A percentile compares a stretch with the other conserved stretches of the same genome.
Evolutionary conservation across 352 stramenopile species (phyloP).

Genomic region (Phytopythium aichiense): DNA sequence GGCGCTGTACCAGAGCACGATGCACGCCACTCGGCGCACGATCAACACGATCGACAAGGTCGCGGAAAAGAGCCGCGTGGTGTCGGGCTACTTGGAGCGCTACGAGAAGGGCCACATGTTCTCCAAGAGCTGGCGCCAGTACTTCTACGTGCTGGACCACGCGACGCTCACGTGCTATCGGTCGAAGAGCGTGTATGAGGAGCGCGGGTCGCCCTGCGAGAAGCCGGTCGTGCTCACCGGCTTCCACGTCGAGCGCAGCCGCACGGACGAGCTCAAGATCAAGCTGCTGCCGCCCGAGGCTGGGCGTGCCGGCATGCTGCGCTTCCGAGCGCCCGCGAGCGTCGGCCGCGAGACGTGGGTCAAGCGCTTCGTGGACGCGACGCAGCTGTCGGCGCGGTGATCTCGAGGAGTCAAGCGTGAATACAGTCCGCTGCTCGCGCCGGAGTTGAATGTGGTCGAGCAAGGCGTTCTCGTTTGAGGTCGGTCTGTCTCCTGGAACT

Average conservation of each 20-base stretch:
- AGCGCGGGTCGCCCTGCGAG: conserved; percentile 48
- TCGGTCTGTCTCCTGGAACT: neutral
- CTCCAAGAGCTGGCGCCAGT: conserved; percentile 73
- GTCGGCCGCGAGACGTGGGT: conserved; percentile 75
- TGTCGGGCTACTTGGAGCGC: conserved; percentile 66
- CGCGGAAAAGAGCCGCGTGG: conserved; percentile 54
- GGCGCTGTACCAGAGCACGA: conserved; percentile 67
- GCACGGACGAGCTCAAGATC: conserved; percentile 78
- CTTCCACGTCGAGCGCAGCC: conserved; percentile 65
- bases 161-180: conserved; percentile 65
- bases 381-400: conserved; percentile 32
- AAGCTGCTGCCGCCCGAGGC: conserved; percentile 69
- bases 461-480: neutral
- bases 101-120: conserved; percentile 76
- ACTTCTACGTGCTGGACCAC: conserved; percentile 71
- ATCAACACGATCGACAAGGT: conserved; percentile 78
- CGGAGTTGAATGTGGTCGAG: neutral
- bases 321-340: conserved; percentile 66
- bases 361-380: conserved; percentile 68
- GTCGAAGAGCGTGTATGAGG: conserved; percentile 70
- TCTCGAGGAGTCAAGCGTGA: neutral
- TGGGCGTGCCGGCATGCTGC: conserved; percentile 47
- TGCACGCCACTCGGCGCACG: conserved; percentile 69
- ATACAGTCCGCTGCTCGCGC: neutral
- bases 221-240: conserved; percentile 50